phyloP scores from a whole-genome alignment of 208 protist species.

The Blechomonas ayalai region DNA sequence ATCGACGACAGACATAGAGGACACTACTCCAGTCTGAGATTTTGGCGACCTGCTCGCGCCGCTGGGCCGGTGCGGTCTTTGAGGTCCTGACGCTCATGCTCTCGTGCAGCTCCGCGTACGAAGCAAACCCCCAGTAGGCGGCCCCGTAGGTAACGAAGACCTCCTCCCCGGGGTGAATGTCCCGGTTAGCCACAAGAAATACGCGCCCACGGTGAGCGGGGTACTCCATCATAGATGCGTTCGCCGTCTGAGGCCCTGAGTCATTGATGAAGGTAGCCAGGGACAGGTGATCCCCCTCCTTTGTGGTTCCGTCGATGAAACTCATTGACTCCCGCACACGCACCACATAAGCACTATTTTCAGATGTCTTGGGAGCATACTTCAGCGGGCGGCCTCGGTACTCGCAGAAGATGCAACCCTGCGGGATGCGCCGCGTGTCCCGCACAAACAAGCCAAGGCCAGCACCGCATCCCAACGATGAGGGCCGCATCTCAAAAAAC shows the following conservation, averaged over 20 bases:
- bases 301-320: slow-evolving; percentile 71
- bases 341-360: slow-evolving; percentile 64
- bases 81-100: slow-evolving; percentile 4
- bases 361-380: slow-evolving; percentile 10
- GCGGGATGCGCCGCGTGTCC: slow-evolving; percentile 37
- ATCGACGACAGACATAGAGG: slow-evolving; percentile 38
- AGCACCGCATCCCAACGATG: slow-evolving; percentile 38
- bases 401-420: slow-evolving; percentile 76
- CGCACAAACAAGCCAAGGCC: slow-evolving; percentile 81
- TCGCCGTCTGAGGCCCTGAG: slow-evolving; percentile 49
- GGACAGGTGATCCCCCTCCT: slow-evolving; percentile 48
- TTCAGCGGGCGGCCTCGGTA: slow-evolving; percentile 50
- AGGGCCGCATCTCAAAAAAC: slow-evolving; percentile 70
- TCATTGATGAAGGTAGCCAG: slow-evolving; percentile 88
- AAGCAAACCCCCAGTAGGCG: slow-evolving; percentile 78
- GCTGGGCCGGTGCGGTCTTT: not conserved
- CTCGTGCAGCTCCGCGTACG: slow-evolving; percentile 49
- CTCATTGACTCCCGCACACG: slow-evolving; percentile 37
- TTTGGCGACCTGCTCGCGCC: slow-evolving; percentile 3
- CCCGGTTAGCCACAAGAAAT: slow-evolving; percentile 70
- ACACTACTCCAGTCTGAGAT: slow-evolving; percentile 10
- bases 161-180: slow-evolving; percentile 70
- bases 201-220: slow-evolving; percentile 58
- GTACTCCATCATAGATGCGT: slow-evolving; percentile 82
- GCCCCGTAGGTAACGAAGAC: slow-evolving; percentile 79